These are phyloP conservation scores for Truncatella angustata DNA, from an alignment of 2,329 filamentous ascomycete genomes.

Conservation along the genomic window DNA sequence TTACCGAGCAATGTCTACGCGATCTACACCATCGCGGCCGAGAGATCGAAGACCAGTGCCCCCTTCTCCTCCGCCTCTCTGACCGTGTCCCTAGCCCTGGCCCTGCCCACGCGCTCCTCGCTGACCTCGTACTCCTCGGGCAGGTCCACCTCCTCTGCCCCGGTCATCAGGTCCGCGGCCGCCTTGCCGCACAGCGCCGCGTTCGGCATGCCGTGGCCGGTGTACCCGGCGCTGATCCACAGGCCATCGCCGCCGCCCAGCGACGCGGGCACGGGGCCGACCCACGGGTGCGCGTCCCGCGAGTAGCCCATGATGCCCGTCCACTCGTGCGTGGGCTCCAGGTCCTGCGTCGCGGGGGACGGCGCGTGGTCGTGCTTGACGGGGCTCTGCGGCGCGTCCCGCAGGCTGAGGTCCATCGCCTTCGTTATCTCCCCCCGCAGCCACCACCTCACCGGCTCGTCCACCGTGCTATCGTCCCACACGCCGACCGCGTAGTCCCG, in stretches of 20 bases:
- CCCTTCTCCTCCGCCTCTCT: conserved; percentile 11
- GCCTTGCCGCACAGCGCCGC: conserved; percentile 65
- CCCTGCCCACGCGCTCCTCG: conserved; percentile 27
- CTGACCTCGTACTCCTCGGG: conserved; percentile 41
- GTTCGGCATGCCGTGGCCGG: conserved; percentile 76
- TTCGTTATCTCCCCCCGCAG: conserved; percentile 45
- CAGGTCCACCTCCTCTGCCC: conserved; percentile 38
- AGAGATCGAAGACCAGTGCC: conserved; percentile 9
- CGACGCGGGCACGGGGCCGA: conserved; percentile 60
- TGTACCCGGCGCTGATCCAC: conserved; percentile 66
- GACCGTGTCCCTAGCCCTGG: conserved; percentile 15
- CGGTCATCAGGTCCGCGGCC: conserved; percentile 57
- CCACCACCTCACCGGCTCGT: conserved; percentile 53
- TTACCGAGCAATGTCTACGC: too few species aligned
- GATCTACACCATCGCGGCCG: neutral
- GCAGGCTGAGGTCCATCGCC: conserved; percentile 38
- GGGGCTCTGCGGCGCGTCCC: conserved; percentile 10
- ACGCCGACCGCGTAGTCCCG: conserved; percentile 52
- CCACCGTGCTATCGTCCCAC: conserved; percentile 58
- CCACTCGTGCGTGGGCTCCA: conserved; percentile 64
- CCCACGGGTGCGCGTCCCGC: conserved; percentile 66
- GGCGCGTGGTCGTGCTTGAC: neutral
- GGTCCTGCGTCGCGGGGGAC: conserved; percentile 30
- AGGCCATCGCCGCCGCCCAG: conserved; percentile 53
- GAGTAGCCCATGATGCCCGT: conserved; percentile 79